Evolutionary conservation across 164 flowering plant species (phyloP), one percentile per base, ranked within the genome.

Genomic region (Vitis cinerea): DNA sequence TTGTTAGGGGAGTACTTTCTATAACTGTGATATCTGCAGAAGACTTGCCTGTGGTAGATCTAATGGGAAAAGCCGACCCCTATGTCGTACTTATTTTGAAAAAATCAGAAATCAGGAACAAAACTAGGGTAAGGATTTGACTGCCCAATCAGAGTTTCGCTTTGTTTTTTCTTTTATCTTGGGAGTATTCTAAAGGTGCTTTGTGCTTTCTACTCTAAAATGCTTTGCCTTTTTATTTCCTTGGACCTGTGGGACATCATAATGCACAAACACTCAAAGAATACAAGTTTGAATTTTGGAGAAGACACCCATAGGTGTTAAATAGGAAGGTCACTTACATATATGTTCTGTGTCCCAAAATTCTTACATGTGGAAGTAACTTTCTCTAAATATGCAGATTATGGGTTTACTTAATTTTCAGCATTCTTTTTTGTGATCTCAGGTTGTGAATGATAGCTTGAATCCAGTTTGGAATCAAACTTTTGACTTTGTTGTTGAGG

Each of bases 401-500:
- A 54, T 8, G 10, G 11, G 5, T 11, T 14, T 57, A 19, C 55
- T 50, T 58, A 48, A 12, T 54, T 17, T 47, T 54, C 64, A 17
- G 17, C 15, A n/a, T 17, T 63, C 6, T 60, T 71, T 63, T 53
- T 75, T 48, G 8, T 29, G 14, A 63, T 77, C 53, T 51, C 88
- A 93, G 98, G 99, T 95, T 72, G 93, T 96, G 67, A 88, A 89
- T 78, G 93, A 91, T 51, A 77, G 87, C 76, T 77, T 93, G 62
- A 88, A 93, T 83, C 99, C 99, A 10, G 88, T 87, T 55, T 96
- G 99, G 99, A 91, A 96, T 77, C 99, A 96, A 79, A 91, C 99
- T 5, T 96, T 96, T 84, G 99, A 96, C 79, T 93, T 96, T 75
- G 97, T 96, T 50, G 97, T 96, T 59, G 99, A 96, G 83, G 98